Base-by-base conservation (phyloP, 306 rosid genomes). In the Gynostemma pentaphyllum region DNA sequence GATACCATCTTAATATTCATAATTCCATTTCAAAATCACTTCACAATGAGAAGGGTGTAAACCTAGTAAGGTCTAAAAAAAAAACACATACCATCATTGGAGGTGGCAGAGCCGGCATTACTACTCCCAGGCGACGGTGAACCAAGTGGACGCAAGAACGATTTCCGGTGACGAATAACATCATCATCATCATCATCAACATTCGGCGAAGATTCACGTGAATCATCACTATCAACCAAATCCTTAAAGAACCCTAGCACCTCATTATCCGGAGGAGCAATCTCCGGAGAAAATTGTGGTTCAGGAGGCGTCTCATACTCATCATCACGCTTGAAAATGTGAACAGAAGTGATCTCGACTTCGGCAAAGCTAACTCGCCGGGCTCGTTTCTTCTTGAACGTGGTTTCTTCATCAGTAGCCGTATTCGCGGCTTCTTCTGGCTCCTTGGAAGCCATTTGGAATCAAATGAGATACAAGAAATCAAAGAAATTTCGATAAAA, bases 281-380 rank as follows among this genome's bases (percentile, higher is more conserved):
- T 46, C 56, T 23, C 45, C 37, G 87, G 68, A 71, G 29, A 70
- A 30, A 78, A 60, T 9, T 66, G 66, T 65, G 80, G 73, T 11
- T 68, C 68, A 4, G 77, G 77, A 51, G 73, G 80, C 21, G 60
- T 65, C 53, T 85, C 96, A 67, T 76, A 84, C 24, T 79, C 85
- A 11, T 84, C 89, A 45, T 88, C 96, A 62, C 88, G 82, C 27
- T 79, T 81, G 81, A 92, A 88, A 36, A 92, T 65, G 79, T 88
- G 96, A 53, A 92, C 94, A 63, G 95, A 86, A 71, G 99, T 92
- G 70, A 92, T 81, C 76, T 92, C 99, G 16, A 85, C 82, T 68
- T 88, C 96, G 24, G 88, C 99, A 75, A 92, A 92, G 86, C 99
- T 88, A 16, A 88, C 99, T 27, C 99, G 95, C 36, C 95, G 96